These are phyloP conservation scores for Solanum pimpinellifolium DNA, from an alignment of 257 asterid species.

Conservation along the genomic window DNA sequence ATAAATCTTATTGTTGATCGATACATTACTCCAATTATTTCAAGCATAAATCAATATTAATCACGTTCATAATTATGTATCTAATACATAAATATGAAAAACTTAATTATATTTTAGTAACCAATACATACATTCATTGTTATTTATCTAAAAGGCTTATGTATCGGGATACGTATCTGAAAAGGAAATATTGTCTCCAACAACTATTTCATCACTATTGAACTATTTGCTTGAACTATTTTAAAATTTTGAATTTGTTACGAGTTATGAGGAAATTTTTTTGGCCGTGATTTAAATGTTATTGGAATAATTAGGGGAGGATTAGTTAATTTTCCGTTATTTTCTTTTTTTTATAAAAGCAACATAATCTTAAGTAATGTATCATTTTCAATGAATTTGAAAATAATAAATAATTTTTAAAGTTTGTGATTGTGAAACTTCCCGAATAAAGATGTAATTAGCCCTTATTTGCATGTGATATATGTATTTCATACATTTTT, in stretches of 20 bases:
- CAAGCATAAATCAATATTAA: background rate
- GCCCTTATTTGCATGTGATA: background rate
- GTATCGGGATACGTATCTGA: background rate
- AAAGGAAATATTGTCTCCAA: background rate
- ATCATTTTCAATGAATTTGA: background rate
- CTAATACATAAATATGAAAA: background rate
- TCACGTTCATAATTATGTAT: background rate
- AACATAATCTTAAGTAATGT: background rate
- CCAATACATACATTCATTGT: background rate
- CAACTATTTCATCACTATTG: background rate
- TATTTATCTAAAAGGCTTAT: no score
- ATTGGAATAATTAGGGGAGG: background rate
- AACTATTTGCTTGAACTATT: background rate
- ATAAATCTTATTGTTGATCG: background rate
- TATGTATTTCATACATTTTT: background rate
- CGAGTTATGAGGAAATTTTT: background rate
- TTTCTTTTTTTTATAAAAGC: no score
- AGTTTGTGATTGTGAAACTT: background rate
- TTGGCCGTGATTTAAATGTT: background rate
- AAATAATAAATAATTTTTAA: no score
- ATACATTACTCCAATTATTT: background rate
- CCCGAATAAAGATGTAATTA: background rate
- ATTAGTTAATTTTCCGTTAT: no score
- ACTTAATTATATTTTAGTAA: no score
- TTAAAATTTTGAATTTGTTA: background rate